phyloP scores from a whole-genome alignment of 805 yeast genomes.

The Wickerhamomyces rabaulensis region DNA sequence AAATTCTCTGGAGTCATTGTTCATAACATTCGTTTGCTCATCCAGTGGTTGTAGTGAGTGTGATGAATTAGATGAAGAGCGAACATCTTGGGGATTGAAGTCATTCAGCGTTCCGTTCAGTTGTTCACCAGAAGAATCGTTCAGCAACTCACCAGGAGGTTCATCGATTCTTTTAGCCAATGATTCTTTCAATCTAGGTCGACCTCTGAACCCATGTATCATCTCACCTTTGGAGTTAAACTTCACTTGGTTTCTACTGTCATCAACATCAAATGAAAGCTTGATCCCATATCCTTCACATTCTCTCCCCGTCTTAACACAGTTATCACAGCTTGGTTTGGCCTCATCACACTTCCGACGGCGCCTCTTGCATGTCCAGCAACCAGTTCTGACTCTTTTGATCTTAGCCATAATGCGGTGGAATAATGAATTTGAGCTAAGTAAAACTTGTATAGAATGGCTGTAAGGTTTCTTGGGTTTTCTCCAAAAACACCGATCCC shows the following conservation, averaged over 20 bases:
- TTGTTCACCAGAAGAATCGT: not conserved
- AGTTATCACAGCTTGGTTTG: conserved; percentile 46
- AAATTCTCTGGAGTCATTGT: not conserved
- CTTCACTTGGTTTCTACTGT: conserved; percentile 28
- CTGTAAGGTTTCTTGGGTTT: not conserved
- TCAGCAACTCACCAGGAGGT: not conserved
- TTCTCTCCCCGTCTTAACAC: conserved; percentile 34
- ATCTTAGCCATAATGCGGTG: conserved; percentile 27
- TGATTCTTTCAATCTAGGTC: conserved; percentile 35
- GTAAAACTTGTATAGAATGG: too few species aligned
- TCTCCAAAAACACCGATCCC: not conserved
- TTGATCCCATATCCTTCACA: conserved; percentile 49
- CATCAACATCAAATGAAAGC: conserved; percentile 47
- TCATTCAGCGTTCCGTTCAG: not conserved
- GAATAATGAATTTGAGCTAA: too few species aligned
- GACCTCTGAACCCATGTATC: conserved; percentile 38
- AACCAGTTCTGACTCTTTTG: conserved; percentile 49
- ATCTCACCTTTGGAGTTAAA: conserved; percentile 29
- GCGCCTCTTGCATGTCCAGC: conserved; percentile 53
- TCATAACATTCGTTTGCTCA: not conserved
- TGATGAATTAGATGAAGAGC: not conserved
- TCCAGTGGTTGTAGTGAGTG: not conserved
- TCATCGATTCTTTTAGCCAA: conserved; percentile 20
- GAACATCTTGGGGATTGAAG: not conserved
- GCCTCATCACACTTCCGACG: conserved; percentile 54